Evolutionary conservation across 345 rosid species (phyloP), one percentile per base, ranked within the genome.

Genomic region (Acer campestre): DNA sequence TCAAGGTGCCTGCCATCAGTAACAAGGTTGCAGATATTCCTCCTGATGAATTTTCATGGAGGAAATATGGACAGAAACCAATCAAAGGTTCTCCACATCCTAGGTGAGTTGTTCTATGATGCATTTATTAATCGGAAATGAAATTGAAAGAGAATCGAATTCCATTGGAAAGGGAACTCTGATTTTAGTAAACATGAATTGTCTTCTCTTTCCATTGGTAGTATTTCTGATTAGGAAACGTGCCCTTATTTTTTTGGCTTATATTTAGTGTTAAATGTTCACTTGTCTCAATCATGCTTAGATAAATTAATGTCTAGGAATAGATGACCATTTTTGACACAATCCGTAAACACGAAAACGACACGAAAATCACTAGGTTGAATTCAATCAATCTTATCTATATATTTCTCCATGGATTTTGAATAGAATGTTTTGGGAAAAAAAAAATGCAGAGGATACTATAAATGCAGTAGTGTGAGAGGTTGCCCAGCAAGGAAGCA

Each of bases 401-500:
- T 35, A 35, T 35, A 35, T 49, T 1, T 14, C 7, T 46, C 49
- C 14, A 46, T 46, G 49, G 49, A 46, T 46, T 46, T 46, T 46
- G 49, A 46, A 46, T 46, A 56, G 17, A 63, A 75, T 3, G 31
- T 20, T 38, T 78, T 8, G 46, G 58, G 59, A 14, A 56, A 14
- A 53, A 53, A 53, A 2, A 16, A 51, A 74, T 81, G 84, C 87
- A 93, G 97, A 80, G 97, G 95, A 80, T 93, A 93, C 81, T 93
- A 93, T 29, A 93, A 93, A 76, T 93, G 97, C 68, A 93, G 97
- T 85, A 88, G 88, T 67, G 75, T 91, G 74, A 87, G 95, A 86
- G 94, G 95, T 17, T 93, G 95, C 81, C 95, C 97, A 0, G 97
- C 97, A 42, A 89, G 93, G 86, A 93, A 93, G 86, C 97, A 91